Evolutionary conservation across 1,284 basidiomycete species (phyloP).

Genomic region (Ganoderma sinense): DNA sequence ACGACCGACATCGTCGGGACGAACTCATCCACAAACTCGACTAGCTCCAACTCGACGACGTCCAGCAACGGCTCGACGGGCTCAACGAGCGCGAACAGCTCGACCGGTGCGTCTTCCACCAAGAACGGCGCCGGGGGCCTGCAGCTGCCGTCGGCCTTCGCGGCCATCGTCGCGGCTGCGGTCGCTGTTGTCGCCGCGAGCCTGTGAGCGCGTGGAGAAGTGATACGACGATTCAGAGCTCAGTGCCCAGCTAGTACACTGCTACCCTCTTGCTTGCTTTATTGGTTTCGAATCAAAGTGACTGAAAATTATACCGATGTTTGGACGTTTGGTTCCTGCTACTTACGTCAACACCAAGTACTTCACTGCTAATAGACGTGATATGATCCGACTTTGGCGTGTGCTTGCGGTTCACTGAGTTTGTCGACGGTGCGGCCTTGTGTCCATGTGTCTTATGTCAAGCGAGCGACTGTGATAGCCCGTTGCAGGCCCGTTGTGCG

Average conservation of each 20-base stretch:
- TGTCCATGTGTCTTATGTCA: background rate
- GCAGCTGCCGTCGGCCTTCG: slow-evolving; percentile 16
- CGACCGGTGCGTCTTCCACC: background rate
- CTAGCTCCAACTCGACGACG: slow-evolving; percentile 16
- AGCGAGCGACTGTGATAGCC: no score
- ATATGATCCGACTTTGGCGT: background rate
- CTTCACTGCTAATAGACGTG: slow-evolving; percentile 1
- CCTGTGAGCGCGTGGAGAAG: slow-evolving; percentile 9
- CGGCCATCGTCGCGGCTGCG: slow-evolving; percentile 18
- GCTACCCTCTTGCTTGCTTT: background rate
- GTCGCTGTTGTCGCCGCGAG: slow-evolving; percentile 15
- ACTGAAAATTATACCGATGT: background rate
- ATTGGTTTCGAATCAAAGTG: background rate
- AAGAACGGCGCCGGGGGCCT: slow-evolving; percentile 11
- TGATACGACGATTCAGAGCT: background rate
- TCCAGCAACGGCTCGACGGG: slow-evolving; percentile 13
- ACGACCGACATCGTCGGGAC: slow-evolving; percentile 49
- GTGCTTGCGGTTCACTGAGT: background rate
- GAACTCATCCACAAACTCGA: slow-evolving; percentile 42
- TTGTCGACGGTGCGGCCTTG: background rate
- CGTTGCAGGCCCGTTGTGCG: no score
- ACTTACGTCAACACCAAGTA: background rate
- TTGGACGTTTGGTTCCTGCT: background rate
- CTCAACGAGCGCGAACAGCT: background rate
- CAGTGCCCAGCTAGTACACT: background rate